A percentile compares a stretch with the other conserved stretches of the same genome.
These are phyloP conservation scores for Aspergillus homomorphus DNA, from an alignment of 495 filamentous ascomycete genomes.

Conservation along the genomic window DNA sequence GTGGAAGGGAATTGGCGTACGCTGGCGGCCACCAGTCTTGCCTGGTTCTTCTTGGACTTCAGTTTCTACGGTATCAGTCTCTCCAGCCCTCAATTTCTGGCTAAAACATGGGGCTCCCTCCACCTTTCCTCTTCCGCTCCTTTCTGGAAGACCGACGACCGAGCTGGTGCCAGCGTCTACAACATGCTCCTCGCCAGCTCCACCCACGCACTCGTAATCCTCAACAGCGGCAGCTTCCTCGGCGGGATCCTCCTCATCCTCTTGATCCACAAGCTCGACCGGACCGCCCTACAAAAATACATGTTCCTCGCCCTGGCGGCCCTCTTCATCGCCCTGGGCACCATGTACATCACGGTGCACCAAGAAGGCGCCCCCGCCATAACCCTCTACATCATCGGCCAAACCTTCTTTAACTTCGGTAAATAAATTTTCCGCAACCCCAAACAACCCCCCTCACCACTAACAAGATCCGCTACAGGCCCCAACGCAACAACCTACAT, in stretches of 20 bases:
- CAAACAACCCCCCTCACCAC: neutral
- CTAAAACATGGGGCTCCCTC: slow-evolving; percentile 43
- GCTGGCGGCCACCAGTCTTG: slow-evolving; percentile 45
- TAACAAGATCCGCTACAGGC: slow-evolving; percentile 24
- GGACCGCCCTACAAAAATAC: slow-evolving; percentile 46
- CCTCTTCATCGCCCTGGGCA: slow-evolving; percentile 49
- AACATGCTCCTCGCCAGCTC: slow-evolving; percentile 41
- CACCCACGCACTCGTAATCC: slow-evolving; percentile 37
- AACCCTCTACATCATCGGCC: slow-evolving; percentile 55
- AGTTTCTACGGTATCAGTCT: slow-evolving; percentile 57
- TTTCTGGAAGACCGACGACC: slow-evolving; percentile 37
- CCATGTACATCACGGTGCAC: slow-evolving; percentile 44
- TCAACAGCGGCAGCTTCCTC: slow-evolving; percentile 46
- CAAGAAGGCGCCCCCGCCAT: slow-evolving; percentile 45
- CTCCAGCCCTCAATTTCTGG: slow-evolving; percentile 42
- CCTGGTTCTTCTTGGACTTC: slow-evolving; percentile 55
- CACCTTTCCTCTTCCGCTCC: slow-evolving; percentile 30
- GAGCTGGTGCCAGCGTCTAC: slow-evolving; percentile 33
- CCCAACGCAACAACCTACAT: slow-evolving; percentile 63
- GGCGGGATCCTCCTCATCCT: slow-evolving; percentile 46
- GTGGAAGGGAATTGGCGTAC: slow-evolving; percentile 51
- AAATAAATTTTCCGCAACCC: neutral
- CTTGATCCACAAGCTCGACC: slow-evolving; percentile 44
- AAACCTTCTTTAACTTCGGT: slow-evolving; percentile 65
- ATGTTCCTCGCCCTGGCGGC: slow-evolving; percentile 46